Percentiles rank a stretch among this genome's conserved stretches.
phyloP scores from a whole-genome alignment of 73 alveolate genomes.

The Uronychia setigera region DNA sequence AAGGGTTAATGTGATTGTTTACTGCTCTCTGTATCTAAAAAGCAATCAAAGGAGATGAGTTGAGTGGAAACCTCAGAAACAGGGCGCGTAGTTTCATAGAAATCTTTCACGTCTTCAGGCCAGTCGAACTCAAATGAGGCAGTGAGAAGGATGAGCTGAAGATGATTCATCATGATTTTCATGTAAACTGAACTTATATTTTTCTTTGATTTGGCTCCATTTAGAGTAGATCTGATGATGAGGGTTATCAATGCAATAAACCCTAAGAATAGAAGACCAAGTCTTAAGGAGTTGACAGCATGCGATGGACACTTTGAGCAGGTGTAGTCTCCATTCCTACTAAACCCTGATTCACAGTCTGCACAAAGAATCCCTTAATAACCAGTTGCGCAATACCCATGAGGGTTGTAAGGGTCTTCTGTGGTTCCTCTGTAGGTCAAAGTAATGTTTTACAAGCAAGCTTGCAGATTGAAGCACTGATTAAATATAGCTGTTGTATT shows the following conservation, averaged over 20 bases:
- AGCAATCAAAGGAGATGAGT: conserved; percentile 44
- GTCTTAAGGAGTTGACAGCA: conserved; percentile 8
- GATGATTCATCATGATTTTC: conserved; percentile 58
- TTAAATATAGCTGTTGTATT: conserved; percentile 23
- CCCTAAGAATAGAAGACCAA: conserved; percentile 11
- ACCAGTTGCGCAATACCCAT: conserved; percentile 54
- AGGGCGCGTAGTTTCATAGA: conserved; percentile 39
- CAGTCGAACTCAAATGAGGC: conserved; percentile 63
- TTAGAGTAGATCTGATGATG: conserved; percentile 48
- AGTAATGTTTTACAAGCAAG: conserved; percentile 44
- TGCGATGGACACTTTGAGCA: conserved; percentile 66
- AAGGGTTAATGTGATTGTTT: not conserved
- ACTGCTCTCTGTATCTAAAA: conserved; percentile 12
- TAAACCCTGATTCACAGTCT: conserved; percentile 60
- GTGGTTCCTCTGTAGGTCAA: conserved; percentile 11
- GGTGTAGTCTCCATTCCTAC: conserved; percentile 11
- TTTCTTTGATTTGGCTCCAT: conserved; percentile 47
- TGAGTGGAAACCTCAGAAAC: conserved; percentile 6
- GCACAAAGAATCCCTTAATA: conserved; percentile 68
- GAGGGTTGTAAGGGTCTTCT: conserved; percentile 12
- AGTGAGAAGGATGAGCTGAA: conserved; percentile 42
- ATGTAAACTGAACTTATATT: conserved; percentile 38
- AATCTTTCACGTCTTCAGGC: conserved; percentile 38
- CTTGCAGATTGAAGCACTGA: conserved; percentile 24
- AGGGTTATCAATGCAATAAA: conserved; percentile 13